Conservation (phyloP, 805 yeast genomes). For the Cyberlindnera xishuangbannaensis region DNA sequence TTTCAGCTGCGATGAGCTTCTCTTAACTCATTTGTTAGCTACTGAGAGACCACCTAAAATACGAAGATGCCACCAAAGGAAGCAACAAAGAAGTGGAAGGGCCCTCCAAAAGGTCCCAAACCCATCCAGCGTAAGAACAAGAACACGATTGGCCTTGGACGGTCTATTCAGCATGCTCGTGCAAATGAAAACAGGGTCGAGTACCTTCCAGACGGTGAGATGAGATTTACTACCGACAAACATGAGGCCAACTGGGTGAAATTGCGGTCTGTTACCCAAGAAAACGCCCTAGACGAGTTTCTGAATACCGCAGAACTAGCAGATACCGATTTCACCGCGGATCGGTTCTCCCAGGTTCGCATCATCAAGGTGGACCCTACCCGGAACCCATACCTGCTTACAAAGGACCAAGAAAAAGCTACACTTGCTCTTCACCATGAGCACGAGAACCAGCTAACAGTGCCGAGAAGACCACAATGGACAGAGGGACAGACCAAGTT, state of each 20-base stretch:
- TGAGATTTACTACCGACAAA: conserved; percentile 80
- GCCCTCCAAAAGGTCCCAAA: conserved; percentile 85
- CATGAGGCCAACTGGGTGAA: conserved; percentile 88
- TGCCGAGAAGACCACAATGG: conserved; percentile 95
- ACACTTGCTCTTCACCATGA: conserved; percentile 58
- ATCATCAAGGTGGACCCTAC: conserved; percentile 67
- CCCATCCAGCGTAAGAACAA: conserved; percentile 81
- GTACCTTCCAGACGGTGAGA: conserved; percentile 77
- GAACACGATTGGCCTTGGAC: conserved; percentile 80
- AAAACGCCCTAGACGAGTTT: conserved; percentile 89
- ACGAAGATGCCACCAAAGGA: conserved; percentile 35
- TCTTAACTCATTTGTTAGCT: too few relatives aligned
- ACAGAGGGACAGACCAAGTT: conserved; percentile 58
- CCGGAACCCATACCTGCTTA: conserved; percentile 53
- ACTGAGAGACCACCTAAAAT: too few relatives aligned
- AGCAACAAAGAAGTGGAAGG: conserved; percentile 64
- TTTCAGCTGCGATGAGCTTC: too few relatives aligned
- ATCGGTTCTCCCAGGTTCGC: conserved; percentile 72
- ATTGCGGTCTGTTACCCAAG: conserved; percentile 90
- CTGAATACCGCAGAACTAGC: conserved; percentile 93
- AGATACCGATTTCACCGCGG: conserved; percentile 94
- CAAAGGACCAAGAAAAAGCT: conserved; percentile 58
- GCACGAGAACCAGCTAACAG: conserved; percentile 66
- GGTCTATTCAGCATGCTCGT: conserved; percentile 73
- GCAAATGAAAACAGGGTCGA: conserved; percentile 62